Base-by-base conservation (phyloP, 768 basidiomycete genomes). In the Mycena crocata region DNA sequence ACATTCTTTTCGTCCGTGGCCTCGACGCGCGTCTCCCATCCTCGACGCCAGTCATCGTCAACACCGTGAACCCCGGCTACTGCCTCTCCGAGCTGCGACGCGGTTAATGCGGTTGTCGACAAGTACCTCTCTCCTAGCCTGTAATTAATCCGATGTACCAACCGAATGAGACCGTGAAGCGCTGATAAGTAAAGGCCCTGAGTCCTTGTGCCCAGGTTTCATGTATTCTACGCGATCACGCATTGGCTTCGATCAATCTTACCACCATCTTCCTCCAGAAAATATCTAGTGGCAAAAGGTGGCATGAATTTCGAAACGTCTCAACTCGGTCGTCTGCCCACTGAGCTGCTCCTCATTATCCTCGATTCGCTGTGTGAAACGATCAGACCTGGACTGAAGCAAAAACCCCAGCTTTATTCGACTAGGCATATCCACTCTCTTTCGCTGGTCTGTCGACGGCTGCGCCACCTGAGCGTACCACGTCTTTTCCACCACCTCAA, bases 41-140 rank as follows among this genome's bases (percentile, higher is more conserved):
- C 9, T 52, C 57, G 15, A 60, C 58, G 13, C 56, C 71, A 2
- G 40, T 74, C n/a, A 61, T 61, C 24, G 65, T 71, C 14, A 52
- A 64, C 32, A 49, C 67, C 19, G 54, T 64, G n/a, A 45, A 66
- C 35, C 73, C 73, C 19, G 73, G 73, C 1, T 68, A 66, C 46
- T 70, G 71, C 50, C 26, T 48, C 37, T 71, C 71, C 17, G 62
- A 70, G 37, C 67, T 74, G n/a, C 42, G 30, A 9, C 64, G 70
- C 26, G 30, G 55, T 21, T 26, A 24, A 13, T 0, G 48, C 10
- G 7, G 35, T 26, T 13, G 40, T 52, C 21, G 50, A 51, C 30
- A n/a, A 42, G 30, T 61, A 61, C 49, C 59, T 62, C 87, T 50
- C 64, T n/a, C n/a, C n/a, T n/a, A n/a, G n/a, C n/a, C n/a, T n/a